A percentile compares a stretch with the other conserved stretches of the same genome.
These are phyloP conservation scores for Kwoniella botswanensis DNA, from an alignment of 768 basidiomycete genomes.

Conservation along the genomic window DNA sequence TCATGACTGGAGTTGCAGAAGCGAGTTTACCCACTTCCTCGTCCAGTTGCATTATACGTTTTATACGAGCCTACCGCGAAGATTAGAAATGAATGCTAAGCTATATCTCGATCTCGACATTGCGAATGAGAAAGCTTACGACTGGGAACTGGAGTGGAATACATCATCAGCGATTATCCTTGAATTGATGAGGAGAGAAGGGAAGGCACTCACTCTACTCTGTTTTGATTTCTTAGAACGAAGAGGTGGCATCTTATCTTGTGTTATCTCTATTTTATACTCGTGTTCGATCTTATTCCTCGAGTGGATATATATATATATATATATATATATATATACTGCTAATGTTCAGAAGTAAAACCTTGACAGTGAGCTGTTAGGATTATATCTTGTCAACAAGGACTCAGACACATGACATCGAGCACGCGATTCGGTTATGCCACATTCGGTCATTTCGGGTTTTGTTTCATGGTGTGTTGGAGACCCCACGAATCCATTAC, in stretches of 20 bases:
- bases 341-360: background rate
- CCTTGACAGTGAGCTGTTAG: background rate
- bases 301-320: background rate
- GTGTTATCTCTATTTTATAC: too few species aligned
- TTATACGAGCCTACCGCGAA: constrained; percentile 81
- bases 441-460: constrained; percentile 21
- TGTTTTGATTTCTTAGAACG: constrained; percentile 33
- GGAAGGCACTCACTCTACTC: constrained; percentile 28
- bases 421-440: background rate
- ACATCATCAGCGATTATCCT: too few species aligned
- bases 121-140: constrained; percentile 7
- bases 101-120: background rate
- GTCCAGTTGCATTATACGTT: constrained; percentile 99
- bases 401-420: background rate
- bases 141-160: constrained; percentile 18
- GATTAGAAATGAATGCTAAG: background rate
- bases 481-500: constrained; percentile 7
- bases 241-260: constrained; percentile 22
- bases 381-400: background rate
- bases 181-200: background rate
- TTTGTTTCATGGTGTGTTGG: background rate
- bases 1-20: constrained; percentile 92
- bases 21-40: constrained; percentile 99
- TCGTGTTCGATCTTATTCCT: background rate
- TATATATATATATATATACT: background rate